Base-by-base conservation (phyloP, 768 basidiomycete genomes). In the Hirschioporus abietinus region DNA sequence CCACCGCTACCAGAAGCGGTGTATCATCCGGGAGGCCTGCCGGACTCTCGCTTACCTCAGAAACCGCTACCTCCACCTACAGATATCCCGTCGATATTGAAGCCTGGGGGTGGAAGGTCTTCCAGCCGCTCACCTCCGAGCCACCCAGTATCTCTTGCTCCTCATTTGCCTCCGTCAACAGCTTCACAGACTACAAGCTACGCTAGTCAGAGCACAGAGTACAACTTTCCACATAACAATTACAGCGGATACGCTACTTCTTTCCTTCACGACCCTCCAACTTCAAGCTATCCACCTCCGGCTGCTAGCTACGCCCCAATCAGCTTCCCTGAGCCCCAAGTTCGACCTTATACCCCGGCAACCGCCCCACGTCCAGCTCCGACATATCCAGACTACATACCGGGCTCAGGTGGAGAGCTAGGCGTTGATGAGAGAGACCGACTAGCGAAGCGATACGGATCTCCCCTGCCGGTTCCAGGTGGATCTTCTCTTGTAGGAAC, bases 91-190 rank as follows among this genome's bases (percentile, higher is more conserved):
- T 63, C 70, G 60, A 66, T 71, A 68, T 68, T 72, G 68, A 68
- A 66, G 15, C 24, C 67, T 18, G 68, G 65, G 7, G 63, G 63
- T 57, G 63, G 63, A 25, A 68, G 72, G 42, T 67, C 81, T 15
- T 83, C 85, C 9, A 72, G 77, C 0, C 74, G 79, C 35, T 77
- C 86, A n/a, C 82, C 81, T 36, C 79, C 84, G 18, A 77, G 80
- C 2, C 74, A 64, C 71, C 73, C 10, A 68, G 71, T 35, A 61
- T 60, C 75, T 66, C 12, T 52, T 6, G 12, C 42, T 20, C 42
- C 42, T 15, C 42, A 15, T 20, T 1, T 15, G 12, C 42, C 42
- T 15, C 42, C 42, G 4, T 1, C 12, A 2, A 20, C 42, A 20
- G 42, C 20, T 52, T 52, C 42, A 5, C 42, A 52, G 42, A 12